phyloP scores from a whole-genome alignment of 352 stramenopile genomes.

The Pythium scleroteichum region DNA sequence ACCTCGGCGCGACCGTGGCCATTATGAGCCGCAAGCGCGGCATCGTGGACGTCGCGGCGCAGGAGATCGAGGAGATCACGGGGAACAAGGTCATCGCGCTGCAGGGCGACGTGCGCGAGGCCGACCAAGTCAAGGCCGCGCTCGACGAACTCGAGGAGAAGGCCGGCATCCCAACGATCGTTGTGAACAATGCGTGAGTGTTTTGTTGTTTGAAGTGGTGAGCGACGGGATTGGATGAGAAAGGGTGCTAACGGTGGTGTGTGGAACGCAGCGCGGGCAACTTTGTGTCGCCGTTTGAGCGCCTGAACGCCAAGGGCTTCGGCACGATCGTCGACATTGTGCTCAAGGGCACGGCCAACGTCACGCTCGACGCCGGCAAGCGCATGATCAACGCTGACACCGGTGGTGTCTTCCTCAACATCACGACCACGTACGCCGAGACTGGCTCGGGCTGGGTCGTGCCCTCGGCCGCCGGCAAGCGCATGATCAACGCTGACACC shows the following conservation, averaged over 20 bases:
- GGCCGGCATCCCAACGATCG: slow-evolving; percentile 70
- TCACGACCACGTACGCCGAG: slow-evolving; percentile 95
- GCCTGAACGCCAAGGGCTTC: slow-evolving; percentile 93
- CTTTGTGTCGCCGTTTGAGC: slow-evolving; percentile 92
- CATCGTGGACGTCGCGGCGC: slow-evolving; percentile 87
- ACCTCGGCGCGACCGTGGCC: slow-evolving; percentile 91
- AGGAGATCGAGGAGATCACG: slow-evolving; percentile 72
- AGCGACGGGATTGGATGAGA: no score
- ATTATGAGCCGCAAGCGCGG: slow-evolving; percentile 94
- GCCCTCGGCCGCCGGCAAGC: slow-evolving; percentile 95
- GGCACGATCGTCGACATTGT: slow-evolving; percentile 97
- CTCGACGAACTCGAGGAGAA: slow-evolving; percentile 75
- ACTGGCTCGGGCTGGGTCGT: slow-evolving; percentile 94
- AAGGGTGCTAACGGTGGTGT: slow-evolving; percentile 18
- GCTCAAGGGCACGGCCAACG: slow-evolving; percentile 83
- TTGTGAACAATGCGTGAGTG: slow-evolving; percentile 75
- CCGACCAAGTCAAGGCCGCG: slow-evolving; percentile 83
- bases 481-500: slow-evolving; percentile 74
- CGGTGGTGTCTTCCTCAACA: slow-evolving; percentile 94
- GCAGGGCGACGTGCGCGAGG: slow-evolving; percentile 88
- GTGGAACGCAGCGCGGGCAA: slow-evolving; percentile 86
- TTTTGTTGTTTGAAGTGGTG: slow-evolving; percentile 62
- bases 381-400: slow-evolving; percentile 76
- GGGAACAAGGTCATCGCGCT: slow-evolving; percentile 67
- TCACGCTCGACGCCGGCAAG: slow-evolving; percentile 79